These are phyloP conservation scores for Mycosphaerella sp. DNA, from an alignment of 2,329 filamentous ascomycete species.

Conservation along the genomic window DNA sequence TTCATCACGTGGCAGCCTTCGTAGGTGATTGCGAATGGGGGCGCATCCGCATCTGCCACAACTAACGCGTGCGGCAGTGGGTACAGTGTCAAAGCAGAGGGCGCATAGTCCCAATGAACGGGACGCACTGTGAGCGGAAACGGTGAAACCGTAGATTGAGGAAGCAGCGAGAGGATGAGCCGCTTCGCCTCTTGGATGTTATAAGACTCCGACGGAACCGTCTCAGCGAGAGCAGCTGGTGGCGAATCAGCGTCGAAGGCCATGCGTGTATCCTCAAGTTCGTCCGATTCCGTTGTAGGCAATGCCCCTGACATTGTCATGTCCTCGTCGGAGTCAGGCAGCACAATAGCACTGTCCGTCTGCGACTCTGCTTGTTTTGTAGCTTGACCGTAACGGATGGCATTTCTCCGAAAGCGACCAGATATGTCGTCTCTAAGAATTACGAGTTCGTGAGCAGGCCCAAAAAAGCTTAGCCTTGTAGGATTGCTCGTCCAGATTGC, in stretches of 20 bases:
- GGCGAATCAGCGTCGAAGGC: conserved; percentile 14
- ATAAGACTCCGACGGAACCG: conserved; percentile 18
- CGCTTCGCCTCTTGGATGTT: conserved; percentile 29
- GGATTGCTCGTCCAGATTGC: conserved; percentile 88
- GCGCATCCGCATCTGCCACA: conserved; percentile 72
- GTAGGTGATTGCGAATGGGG: conserved; percentile 81
- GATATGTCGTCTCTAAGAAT: conserved; percentile 83
- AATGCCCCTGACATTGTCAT: conserved; percentile 29
- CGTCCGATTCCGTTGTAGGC: conserved; percentile 20
- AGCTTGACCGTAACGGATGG: conserved; percentile 60
- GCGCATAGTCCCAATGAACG: conserved; percentile 81
- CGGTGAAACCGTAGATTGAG: conserved; percentile 82
- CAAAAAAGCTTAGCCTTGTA: conserved; percentile 73
- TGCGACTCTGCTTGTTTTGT: conserved; percentile 27
- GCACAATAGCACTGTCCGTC: conserved; percentile 3
- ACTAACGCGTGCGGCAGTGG: conserved; percentile 80
- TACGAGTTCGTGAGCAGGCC: conserved; percentile 78
- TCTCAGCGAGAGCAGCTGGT: conserved; percentile 4
- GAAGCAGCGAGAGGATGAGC: conserved; percentile 81
- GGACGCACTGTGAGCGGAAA: conserved; percentile 76
- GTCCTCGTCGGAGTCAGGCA: conserved; percentile 17
- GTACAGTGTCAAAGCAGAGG: conserved; percentile 70
- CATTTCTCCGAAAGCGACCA: conserved; percentile 67
- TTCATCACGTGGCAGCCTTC: conserved; percentile 97
- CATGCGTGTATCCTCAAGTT: conserved; percentile 15